Evolutionary conservation across 495 filamentous ascomycete species (phyloP).

Genomic region (Cryomyces minteri): DNA sequence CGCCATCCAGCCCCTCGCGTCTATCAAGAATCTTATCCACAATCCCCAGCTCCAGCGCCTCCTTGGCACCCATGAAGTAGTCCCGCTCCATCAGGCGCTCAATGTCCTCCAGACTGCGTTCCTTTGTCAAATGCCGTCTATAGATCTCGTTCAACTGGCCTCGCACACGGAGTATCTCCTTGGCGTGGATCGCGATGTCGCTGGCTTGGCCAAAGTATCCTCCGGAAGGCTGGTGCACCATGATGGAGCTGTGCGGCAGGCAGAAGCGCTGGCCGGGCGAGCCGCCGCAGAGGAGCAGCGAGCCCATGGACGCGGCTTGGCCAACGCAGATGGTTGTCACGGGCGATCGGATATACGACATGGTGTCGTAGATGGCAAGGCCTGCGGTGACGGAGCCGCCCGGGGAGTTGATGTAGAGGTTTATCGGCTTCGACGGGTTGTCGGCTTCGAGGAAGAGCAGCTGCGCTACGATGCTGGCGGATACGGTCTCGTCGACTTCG

Average conservation of each 20-base stretch:
- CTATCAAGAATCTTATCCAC: conserved; percentile 71
- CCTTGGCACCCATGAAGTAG: conserved; percentile 76
- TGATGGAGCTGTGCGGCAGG: conserved; percentile 79
- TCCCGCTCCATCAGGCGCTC: conserved; percentile 94
- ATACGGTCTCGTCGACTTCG: conserved; percentile 70
- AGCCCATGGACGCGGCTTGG: conserved; percentile 90
- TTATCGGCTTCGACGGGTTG: conserved; percentile 81
- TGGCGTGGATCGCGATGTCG: conserved; percentile 93
- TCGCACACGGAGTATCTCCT: conserved; percentile 80
- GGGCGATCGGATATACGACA: conserved; percentile 87
- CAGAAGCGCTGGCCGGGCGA: conserved; percentile 71
- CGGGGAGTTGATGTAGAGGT: conserved; percentile 94
- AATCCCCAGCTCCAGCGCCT: conserved; percentile 78
- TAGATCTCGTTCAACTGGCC: conserved; percentile 82
- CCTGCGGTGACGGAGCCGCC: conserved; percentile 91
- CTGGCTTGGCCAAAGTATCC: conserved; percentile 79
- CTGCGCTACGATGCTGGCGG: conserved; percentile 83
- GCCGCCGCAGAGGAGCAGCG: conserved; percentile 71
- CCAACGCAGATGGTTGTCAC: conserved; percentile 91
- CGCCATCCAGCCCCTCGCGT: conserved; percentile 24
- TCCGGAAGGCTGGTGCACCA: conserved; percentile 91
- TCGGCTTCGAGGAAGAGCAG: conserved; percentile 97
- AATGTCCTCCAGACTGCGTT: conserved; percentile 56
- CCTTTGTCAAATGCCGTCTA: conserved; percentile 63
- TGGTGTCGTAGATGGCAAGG: conserved; percentile 95